Evolutionary conservation across 2,329 filamentous ascomycete genomes (phyloP).

Genomic region (Fusarium pininemorale): DNA sequence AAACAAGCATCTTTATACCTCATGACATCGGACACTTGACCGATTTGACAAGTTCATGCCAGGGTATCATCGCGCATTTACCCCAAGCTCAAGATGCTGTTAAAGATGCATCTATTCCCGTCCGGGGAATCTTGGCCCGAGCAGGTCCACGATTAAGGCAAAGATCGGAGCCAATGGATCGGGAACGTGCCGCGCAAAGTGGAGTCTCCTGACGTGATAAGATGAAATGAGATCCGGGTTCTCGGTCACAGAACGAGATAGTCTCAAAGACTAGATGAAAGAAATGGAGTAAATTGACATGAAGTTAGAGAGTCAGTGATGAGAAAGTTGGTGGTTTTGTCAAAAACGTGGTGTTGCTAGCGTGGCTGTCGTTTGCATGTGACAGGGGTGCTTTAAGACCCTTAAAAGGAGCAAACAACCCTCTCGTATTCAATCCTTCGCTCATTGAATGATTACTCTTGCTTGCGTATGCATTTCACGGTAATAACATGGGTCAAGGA

Average conservation of each 20-base stretch:
- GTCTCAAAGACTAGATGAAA: neutral
- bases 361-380: neutral
- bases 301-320: neutral
- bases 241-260: conserved; percentile 27
- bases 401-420: neutral
- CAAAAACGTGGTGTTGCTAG: neutral
- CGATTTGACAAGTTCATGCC: neutral
- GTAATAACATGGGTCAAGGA: neutral
- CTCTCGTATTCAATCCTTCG: neutral
- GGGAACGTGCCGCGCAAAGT: conserved; percentile 38
- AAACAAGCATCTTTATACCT: conserved; percentile 14
- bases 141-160: neutral
- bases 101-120: neutral
- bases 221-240: neutral
- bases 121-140: conserved; percentile 31
- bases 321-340: neutral
- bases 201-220: neutral
- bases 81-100: neutral
- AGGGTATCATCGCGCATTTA: conserved; percentile 22
- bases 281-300: neutral
- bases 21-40: neutral
- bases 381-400: neutral
- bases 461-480: neutral
- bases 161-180: conserved; percentile 44
- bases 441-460: neutral